A percentile compares a stretch with the other conserved stretches of the same genome.
phyloP scores from a whole-genome alignment of 441 rosid genomes.

The Gossypium davidsonii region DNA sequence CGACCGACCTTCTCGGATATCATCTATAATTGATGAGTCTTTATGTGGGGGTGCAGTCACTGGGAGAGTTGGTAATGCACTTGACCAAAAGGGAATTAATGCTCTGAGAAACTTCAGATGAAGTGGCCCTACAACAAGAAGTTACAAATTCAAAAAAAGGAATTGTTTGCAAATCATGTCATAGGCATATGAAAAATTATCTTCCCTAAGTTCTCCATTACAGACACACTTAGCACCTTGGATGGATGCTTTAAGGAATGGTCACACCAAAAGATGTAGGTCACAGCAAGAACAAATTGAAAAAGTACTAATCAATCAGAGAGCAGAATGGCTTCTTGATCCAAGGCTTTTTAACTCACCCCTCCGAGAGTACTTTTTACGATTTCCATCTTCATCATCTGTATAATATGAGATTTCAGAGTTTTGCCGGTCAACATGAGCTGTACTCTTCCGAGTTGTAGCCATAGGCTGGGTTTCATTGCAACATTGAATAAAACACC shows the following conservation, averaged over 20 bases:
- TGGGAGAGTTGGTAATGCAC: conserved; percentile 86
- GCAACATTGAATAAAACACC: conserved; percentile 8
- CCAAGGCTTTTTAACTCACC: conserved; percentile 39
- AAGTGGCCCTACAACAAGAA: conserved; percentile 59
- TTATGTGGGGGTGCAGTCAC: conserved; percentile 93
- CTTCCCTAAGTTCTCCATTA: neutral
- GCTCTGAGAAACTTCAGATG: conserved; percentile 89
- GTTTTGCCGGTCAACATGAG: conserved; percentile 66
- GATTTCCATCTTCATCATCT: conserved; percentile 90
- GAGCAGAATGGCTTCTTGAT: neutral
- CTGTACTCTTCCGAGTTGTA: conserved; percentile 74
- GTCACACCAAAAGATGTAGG: neutral
- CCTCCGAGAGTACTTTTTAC: conserved; percentile 76
- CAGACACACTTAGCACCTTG: neutral
- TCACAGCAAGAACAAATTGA: conserved; percentile 2
- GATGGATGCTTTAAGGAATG: neutral
- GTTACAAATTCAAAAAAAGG: neutral
- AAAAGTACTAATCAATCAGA: neutral
- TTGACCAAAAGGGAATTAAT: conserved; percentile 96
- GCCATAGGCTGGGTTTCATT: conserved; percentile 57
- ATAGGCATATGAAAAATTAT: neutral
- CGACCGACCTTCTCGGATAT: conserved; percentile 51
- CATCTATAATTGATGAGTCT: conserved; percentile 59
- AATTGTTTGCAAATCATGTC: neutral
- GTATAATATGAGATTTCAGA: conserved; percentile 77